Percentiles rank a stretch among this genome's conserved stretches.
Evolutionary conservation across 148 eudicot species (phyloP).

Genomic region (Polygonum aviculare): DNA sequence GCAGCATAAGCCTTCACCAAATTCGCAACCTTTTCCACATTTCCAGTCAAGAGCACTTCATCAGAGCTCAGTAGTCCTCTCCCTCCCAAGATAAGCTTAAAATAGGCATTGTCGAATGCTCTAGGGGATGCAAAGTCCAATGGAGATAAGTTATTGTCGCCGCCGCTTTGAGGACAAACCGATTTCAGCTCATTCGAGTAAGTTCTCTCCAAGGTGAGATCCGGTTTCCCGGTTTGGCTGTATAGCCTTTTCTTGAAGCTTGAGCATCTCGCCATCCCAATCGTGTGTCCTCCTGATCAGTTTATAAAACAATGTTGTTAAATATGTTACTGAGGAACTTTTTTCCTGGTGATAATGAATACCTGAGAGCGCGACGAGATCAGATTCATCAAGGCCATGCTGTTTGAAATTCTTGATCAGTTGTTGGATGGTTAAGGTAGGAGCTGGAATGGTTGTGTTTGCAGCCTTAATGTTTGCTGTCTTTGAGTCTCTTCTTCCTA

Average conservation of each 20-base stretch:
- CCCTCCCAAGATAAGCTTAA: constrained; percentile 65
- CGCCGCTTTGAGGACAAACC: constrained; percentile 56
- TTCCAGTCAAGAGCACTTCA: constrained; percentile 63
- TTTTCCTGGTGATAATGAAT: not conserved
- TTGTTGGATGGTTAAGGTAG: constrained; percentile 47
- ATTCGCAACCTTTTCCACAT: constrained; percentile 23
- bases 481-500: constrained; percentile 83
- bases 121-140: constrained; percentile 64
- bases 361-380: constrained; percentile 95
- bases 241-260: constrained; percentile 76
- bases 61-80: constrained; percentile 71
- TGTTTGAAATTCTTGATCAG: constrained; percentile 43
- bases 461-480: constrained; percentile 49
- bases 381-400: constrained; percentile 65
- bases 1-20: constrained; percentile 57
- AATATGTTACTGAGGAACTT: not conserved
- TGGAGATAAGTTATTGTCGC: constrained; percentile 62
- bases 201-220: constrained; percentile 44
- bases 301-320: not conserved
- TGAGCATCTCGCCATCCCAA: constrained; percentile 72
- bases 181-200: constrained; percentile 56
- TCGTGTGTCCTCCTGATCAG: constrained; percentile 68
- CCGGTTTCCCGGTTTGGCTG: constrained; percentile 72
- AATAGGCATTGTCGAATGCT: constrained; percentile 73
- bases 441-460: constrained; percentile 63